These are phyloP conservation scores for Capsaspora owczarzaki DNA, from an alignment of 78 protist species.

Conservation along the genomic window DNA sequence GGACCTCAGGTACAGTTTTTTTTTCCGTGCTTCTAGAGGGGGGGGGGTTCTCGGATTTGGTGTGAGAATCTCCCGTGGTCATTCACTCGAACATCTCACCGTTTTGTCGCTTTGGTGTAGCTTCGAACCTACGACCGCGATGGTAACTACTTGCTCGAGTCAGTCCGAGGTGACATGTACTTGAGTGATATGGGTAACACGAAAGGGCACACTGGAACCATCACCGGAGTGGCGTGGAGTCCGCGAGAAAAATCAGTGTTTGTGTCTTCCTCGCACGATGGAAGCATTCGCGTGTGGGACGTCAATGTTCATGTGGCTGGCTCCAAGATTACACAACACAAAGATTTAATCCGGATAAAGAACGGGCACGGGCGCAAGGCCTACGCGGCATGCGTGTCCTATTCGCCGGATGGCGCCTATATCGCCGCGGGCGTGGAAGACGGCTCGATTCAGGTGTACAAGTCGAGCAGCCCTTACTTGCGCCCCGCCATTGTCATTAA, in stretches of 20 bases:
- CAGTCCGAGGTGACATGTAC: constrained; percentile 57
- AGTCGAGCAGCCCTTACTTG: background rate
- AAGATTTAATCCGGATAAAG: background rate
- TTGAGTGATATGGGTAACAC: constrained; percentile 52
- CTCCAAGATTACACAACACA: background rate
- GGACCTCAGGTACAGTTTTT: background rate
- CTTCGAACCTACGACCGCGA: constrained; percentile 56
- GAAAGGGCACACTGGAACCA: constrained; percentile 46
- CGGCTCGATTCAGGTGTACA: constrained; percentile 15
- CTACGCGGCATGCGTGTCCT: constrained; percentile 18
- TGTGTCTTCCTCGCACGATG: constrained; percentile 43
- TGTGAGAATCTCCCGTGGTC: no score
- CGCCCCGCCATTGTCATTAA: background rate
- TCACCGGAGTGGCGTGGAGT: constrained; percentile 37
- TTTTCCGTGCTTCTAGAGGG: no score
- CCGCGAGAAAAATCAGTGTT: constrained; percentile 26
- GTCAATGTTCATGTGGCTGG: background rate
- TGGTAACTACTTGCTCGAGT: constrained; percentile 42
- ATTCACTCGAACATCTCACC: no score
- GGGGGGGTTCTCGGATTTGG: no score
- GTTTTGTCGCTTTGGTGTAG: no score
- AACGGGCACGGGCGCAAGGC: constrained; percentile 22
- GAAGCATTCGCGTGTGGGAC: constrained; percentile 63
- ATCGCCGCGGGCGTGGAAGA: constrained; percentile 38
- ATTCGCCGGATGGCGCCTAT: constrained; percentile 30